A percentile compares a stretch with the other conserved stretches of the same genome.
phyloP scores from a whole-genome alignment of 2,329 filamentous ascomycete species.

The Phialocephala sp. region DNA sequence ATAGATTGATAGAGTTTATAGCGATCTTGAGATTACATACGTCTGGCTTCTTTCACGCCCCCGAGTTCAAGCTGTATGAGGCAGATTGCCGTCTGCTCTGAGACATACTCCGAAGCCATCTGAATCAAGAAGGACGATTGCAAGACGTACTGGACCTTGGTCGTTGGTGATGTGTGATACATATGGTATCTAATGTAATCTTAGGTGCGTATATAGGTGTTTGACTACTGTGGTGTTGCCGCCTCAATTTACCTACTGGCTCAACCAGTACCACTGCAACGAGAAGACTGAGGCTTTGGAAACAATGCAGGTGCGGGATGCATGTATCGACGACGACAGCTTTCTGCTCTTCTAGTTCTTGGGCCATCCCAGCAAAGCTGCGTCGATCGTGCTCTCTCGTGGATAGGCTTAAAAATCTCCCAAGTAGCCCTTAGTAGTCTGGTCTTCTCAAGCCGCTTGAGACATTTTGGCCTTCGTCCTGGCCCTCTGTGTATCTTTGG shows the following conservation, averaged over 20 bases:
- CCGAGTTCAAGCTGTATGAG: not conserved
- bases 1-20: not conserved
- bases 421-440: not conserved
- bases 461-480: slow-evolving; percentile 35
- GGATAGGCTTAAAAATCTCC: not conserved
- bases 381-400: not conserved
- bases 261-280: too few species aligned
- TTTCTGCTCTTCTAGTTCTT: too few species aligned
- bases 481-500: slow-evolving; percentile 62
- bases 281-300: too few species aligned
- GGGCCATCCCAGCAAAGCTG: not conserved
- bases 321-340: too few species aligned
- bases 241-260: not conserved
- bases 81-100: not conserved
- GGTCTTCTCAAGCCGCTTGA: not conserved
- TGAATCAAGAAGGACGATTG: not conserved
- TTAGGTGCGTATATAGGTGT: not conserved
- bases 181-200: not conserved
- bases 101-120: not conserved
- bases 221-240: not conserved
- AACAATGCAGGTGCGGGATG: too few species aligned
- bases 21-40: not conserved
- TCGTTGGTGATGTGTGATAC: not conserved
- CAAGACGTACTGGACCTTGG: not conserved
- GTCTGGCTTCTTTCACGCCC: not conserved